Evolutionary conservation across 1,284 basidiomycete species (phyloP).

Genomic region (Hemileia vastatrix): DNA sequence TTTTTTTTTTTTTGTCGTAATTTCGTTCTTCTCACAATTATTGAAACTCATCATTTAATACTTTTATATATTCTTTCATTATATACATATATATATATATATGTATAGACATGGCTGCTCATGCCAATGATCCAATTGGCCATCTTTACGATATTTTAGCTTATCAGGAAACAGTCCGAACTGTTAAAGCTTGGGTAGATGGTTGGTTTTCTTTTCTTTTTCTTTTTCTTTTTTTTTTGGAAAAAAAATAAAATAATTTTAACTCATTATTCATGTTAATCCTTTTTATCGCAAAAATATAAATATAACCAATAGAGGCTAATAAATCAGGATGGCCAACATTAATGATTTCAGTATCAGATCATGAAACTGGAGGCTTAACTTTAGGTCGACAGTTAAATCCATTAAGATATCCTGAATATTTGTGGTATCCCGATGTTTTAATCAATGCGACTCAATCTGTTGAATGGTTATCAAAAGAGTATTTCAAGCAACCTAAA

Average conservation of each 20-base stretch:
- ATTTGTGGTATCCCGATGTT: conserved; percentile 41
- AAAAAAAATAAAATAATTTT: neutral
- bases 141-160: conserved; percentile 45
- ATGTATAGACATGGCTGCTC: conserved; percentile 29
- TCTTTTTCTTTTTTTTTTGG: neutral
- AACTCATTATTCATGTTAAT: no score
- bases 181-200: conserved; percentile 40
- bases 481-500: conserved; percentile 23
- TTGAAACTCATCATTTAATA: neutral
- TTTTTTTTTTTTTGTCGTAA: neutral
- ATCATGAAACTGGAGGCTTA: conserved; percentile 47
- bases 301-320: conserved; percentile 17
- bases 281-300: no score
- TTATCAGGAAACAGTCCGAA: conserved; percentile 43
- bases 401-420: conserved; percentile 38
- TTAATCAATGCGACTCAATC: conserved; percentile 42
- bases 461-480: conserved; percentile 34
- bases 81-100: neutral
- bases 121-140: conserved; percentile 39
- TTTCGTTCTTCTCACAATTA: no score
- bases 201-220: neutral
- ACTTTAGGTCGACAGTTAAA: conserved; percentile 44
- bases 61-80: neutral
- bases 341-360: conserved; percentile 43
- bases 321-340: conserved; percentile 38